These are phyloP conservation scores for Alternaria dauci DNA, from an alignment of 2,329 filamentous ascomycete genomes.

Conservation along the genomic window DNA sequence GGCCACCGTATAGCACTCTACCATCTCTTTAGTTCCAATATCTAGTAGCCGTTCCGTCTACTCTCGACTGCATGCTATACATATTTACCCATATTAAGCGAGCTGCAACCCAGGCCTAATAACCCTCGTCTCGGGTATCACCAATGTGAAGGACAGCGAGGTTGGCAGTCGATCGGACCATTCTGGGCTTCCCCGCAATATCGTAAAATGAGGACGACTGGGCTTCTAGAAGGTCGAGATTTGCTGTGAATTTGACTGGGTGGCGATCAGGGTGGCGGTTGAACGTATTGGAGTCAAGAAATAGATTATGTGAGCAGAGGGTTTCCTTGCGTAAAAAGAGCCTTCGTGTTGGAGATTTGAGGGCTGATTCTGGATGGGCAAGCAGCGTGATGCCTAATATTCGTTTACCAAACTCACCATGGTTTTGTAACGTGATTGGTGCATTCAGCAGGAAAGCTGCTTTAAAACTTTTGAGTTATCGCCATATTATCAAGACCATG, in stretches of 20 bases:
- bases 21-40: conserved; percentile 30
- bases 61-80: conserved; percentile 15
- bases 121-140: not conserved
- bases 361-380: not conserved
- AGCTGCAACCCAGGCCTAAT: conserved; percentile 7
- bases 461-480: not conserved
- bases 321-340: not conserved
- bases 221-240: conserved; percentile 20
- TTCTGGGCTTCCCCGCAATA: conserved; percentile 25
- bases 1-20: conserved; percentile 19
- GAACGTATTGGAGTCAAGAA: not conserved
- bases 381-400: not conserved
- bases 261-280: not conserved
- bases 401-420: not conserved
- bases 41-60: conserved; percentile 10
- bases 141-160: not conserved
- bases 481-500: not conserved
- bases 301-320: not conserved
- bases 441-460: not conserved
- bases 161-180: conserved; percentile 1
- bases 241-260: conserved; percentile 12
- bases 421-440: not conserved
- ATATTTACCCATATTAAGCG: conserved; percentile 32
- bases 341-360: not conserved
- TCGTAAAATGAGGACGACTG: conserved; percentile 1